Evolutionary conservation across 768 basidiomycete species (phyloP).

Genomic region (Collybia mongolica): DNA sequence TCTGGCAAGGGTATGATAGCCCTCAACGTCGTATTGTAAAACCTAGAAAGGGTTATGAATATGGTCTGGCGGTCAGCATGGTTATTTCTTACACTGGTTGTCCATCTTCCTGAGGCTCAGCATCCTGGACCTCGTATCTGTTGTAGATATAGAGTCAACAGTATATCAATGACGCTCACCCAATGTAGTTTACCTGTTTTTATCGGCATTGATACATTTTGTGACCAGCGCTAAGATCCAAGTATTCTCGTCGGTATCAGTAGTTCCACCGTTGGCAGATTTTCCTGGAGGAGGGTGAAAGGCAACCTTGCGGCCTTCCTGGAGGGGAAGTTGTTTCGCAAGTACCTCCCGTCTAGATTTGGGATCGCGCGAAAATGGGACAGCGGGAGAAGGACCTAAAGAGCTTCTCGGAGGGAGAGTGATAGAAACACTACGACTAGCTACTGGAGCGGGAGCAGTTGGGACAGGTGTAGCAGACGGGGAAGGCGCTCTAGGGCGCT

Average conservation of each 20-base stretch:
- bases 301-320: slow-evolving; percentile 75
- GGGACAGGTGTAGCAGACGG: slow-evolving; percentile 58
- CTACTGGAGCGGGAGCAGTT: slow-evolving; percentile 26
- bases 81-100: slow-evolving; percentile 51
- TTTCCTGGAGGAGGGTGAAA: slow-evolving; percentile 71
- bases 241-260: slow-evolving; percentile 50
- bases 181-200: slow-evolving; percentile 49
- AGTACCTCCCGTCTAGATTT: slow-evolving; percentile 66
- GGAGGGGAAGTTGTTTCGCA: slow-evolving; percentile 62
- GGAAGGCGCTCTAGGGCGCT: slow-evolving; percentile 71
- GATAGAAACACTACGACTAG: slow-evolving; percentile 49
- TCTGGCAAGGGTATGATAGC: slow-evolving; percentile 83
- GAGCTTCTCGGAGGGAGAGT: slow-evolving; percentile 58
- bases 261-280: slow-evolving; percentile 30
- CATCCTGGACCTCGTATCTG: slow-evolving; percentile 87
- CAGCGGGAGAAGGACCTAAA: slow-evolving; percentile 49
- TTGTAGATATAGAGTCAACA: not conserved
- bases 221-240: slow-evolving; percentile 85
- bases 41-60: slow-evolving; percentile 31
- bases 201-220: slow-evolving; percentile 68
- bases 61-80: not conserved
- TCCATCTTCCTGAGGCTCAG: slow-evolving; percentile 80
- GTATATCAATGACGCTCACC: not conserved
- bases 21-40: slow-evolving; percentile 67
- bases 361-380: slow-evolving; percentile 61